Conservation (phyloP, 2,329 filamentous ascomycete genomes). For the Fusarium napiforme region DNA sequence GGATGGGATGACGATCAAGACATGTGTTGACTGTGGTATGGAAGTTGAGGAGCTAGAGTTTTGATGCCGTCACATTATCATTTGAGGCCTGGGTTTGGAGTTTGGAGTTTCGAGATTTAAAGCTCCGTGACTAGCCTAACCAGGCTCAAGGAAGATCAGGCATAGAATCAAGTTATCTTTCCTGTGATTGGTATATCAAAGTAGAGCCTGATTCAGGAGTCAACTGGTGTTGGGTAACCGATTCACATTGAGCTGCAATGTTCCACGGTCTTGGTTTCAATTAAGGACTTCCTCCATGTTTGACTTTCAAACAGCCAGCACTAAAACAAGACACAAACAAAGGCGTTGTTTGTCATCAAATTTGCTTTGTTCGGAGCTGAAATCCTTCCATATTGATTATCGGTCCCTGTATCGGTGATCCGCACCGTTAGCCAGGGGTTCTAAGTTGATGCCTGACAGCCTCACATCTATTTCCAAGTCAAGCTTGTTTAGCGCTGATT, state of each 20-base stretch:
- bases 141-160: background rate
- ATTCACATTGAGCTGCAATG: background rate
- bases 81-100: background rate
- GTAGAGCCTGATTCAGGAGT: background rate
- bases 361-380: background rate
- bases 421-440: conserved; percentile 28
- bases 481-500: conserved; percentile 38
- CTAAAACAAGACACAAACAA: background rate
- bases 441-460: conserved; percentile 46
- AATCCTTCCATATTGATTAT: background rate
- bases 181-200: background rate
- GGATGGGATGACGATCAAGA: conserved; percentile 83
- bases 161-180: background rate
- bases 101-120: background rate
- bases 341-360: background rate
- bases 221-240: background rate
- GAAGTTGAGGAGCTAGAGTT: conserved; percentile 82
- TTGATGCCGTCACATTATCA: conserved; percentile 4
- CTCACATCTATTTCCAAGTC: conserved; percentile 24
- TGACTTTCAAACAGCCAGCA: background rate
- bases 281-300: background rate
- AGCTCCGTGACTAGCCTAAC: background rate
- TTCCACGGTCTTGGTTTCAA: background rate
- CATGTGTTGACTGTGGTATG: conserved; percentile 79
- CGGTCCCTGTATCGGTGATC: conserved; percentile 1